A percentile compares a stretch with the other conserved stretches of the same genome.
These are phyloP conservation scores for Hanseniaspora taiwanica DNA, from an alignment of 805 yeast genomes.

Conservation along the genomic window DNA sequence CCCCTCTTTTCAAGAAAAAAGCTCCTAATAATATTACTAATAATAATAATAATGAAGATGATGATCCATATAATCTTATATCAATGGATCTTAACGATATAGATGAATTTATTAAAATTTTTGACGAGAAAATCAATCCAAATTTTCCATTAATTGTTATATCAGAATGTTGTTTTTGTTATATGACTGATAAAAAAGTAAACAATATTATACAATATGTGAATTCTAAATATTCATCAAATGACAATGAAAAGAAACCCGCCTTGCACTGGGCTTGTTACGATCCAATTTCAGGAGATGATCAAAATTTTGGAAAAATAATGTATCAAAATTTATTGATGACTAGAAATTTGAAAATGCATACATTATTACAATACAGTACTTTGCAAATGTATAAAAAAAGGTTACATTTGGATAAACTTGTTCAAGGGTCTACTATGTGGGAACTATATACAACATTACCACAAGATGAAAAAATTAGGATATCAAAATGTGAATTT, in stretches of 20 bases:
- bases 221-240: no score
- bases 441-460: constrained; percentile 27
- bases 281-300: constrained; percentile 47
- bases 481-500: constrained; percentile 36
- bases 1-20: background rate
- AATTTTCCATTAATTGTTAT: constrained; percentile 35
- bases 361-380: constrained; percentile 27
- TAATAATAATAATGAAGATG: no score
- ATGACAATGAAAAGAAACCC: constrained; percentile 12
- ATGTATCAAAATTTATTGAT: constrained; percentile 38
- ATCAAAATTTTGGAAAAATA: constrained; percentile 35
- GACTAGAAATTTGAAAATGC: constrained; percentile 35
- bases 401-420: constrained; percentile 9
- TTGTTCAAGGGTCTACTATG: constrained; percentile 17
- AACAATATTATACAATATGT: constrained; percentile 26
- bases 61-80: constrained; percentile 15
- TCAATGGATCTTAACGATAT: constrained; percentile 25
- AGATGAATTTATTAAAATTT: constrained; percentile 14
- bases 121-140: constrained; percentile 11
- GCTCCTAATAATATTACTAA: no score
- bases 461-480: constrained; percentile 21
- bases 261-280: constrained; percentile 27
- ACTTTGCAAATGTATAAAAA: constrained; percentile 21
- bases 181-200: constrained; percentile 31
- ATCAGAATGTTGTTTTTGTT: constrained; percentile 49